Percentiles rank a stretch among this genome's conserved stretches.
Evolutionary conservation across 371 early-diverging fungal species (phyloP).

Genomic region (Vairimorpha ceranae): DNA sequence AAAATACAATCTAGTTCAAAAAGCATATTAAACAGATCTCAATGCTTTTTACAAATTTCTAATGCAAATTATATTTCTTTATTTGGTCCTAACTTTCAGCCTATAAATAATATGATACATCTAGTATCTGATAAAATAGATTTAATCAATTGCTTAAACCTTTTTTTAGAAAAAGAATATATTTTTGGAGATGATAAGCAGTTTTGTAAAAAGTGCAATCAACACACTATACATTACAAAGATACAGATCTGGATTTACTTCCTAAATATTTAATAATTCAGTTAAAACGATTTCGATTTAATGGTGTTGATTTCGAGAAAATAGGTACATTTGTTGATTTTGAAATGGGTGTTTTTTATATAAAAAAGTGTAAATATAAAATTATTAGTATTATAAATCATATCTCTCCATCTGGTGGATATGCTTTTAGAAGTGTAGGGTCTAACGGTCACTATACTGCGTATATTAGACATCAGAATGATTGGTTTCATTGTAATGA

Average conservation of each 20-base stretch:
- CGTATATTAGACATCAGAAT: slow-evolving; percentile 35
- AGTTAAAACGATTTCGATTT: slow-evolving; percentile 79
- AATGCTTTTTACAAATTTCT: not conserved
- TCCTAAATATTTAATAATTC: slow-evolving; percentile 77
- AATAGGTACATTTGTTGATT: slow-evolving; percentile 73
- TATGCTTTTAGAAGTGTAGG: not conserved
- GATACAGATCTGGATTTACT: slow-evolving; percentile 74
- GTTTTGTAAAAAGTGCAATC: slow-evolving; percentile 75
- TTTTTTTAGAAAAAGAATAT: slow-evolving; percentile 72
- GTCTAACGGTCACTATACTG: slow-evolving; percentile 53
- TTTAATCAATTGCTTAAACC: slow-evolving; percentile 66
- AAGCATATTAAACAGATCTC: not conserved
- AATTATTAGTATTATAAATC: slow-evolving; percentile 35
- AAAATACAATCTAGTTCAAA: not conserved
- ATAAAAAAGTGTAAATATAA: slow-evolving; percentile 25
- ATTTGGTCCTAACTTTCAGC: not conserved
- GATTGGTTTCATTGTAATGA: slow-evolving; percentile 58
- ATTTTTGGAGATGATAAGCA: slow-evolving; percentile 72
- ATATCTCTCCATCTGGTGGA: slow-evolving; percentile 15
- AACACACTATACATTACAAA: slow-evolving; percentile 71
- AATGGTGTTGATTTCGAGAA: slow-evolving; percentile 67
- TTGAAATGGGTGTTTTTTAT: slow-evolving; percentile 38
- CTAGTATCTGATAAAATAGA: slow-evolving; percentile 1
- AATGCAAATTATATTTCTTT: not conserved
- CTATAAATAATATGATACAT: not conserved